These are phyloP conservation scores for Helotiales sp. DNA, from an alignment of 2,329 filamentous ascomycete species.

Conservation along the genomic window DNA sequence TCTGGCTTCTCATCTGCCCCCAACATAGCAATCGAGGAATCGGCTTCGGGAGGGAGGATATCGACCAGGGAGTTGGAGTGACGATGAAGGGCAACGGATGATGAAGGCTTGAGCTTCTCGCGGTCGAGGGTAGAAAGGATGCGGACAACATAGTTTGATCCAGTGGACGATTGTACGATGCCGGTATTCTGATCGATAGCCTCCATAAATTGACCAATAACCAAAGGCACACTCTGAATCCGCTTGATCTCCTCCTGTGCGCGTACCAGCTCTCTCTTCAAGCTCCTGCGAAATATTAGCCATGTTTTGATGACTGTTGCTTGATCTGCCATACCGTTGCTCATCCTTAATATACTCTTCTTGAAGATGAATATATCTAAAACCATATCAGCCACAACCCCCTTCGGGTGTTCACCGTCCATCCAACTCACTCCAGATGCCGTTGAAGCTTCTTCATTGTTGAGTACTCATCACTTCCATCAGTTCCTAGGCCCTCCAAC, in stretches of 20 bases:
- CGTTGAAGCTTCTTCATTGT: conserved; percentile 95
- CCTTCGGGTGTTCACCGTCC: neutral
- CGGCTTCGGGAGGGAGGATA: conserved; percentile 97
- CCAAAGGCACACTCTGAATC: conserved; percentile 96
- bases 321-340: conserved; percentile 68
- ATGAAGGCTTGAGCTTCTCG: conserved; percentile 96
- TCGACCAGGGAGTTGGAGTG: conserved; percentile 99
- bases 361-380: conserved; percentile 91
- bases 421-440: conserved; percentile 78
- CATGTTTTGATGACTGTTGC: neutral
- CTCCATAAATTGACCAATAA: conserved; percentile 99
- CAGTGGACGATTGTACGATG: conserved; percentile 97
- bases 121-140: conserved; percentile 98
- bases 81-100: conserved; percentile 94
- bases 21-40: conserved; percentile 98
- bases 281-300: conserved; percentile 62
- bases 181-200: conserved; percentile 99
- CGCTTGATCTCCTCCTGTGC: conserved; percentile 99
- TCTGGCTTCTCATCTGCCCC: conserved; percentile 97
- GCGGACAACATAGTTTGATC: conserved; percentile 98
- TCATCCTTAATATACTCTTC: conserved; percentile 99
- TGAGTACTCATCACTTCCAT: conserved; percentile 90
- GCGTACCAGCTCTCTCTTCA: conserved; percentile 95
- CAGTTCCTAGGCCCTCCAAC: conserved; percentile 80
- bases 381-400: conserved; percentile 36